phyloP scores from a whole-genome alignment of 768 basidiomycete species.

The Tricholomella constricta region DNA sequence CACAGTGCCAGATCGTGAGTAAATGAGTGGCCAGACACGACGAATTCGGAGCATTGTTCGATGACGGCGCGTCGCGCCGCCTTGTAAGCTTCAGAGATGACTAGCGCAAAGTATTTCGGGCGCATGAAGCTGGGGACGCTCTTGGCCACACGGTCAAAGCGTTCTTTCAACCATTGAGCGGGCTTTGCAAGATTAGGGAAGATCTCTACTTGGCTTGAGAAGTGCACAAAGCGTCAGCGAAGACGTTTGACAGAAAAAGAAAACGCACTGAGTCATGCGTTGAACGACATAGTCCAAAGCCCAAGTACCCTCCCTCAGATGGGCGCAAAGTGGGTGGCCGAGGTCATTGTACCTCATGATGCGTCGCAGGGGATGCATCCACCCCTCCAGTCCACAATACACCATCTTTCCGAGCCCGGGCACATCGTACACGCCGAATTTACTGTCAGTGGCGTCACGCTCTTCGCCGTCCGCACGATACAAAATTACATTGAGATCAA shows the following conservation, averaged over 20 bases:
- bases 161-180: constrained; percentile 82
- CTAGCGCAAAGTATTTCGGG: constrained; percentile 94
- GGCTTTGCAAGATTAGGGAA: constrained; percentile 73
- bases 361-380: constrained; percentile 87
- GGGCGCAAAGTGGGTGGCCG: constrained; percentile 87
- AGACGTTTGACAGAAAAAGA: background rate
- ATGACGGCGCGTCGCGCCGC: constrained; percentile 80
- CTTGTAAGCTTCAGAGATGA: constrained; percentile 91
- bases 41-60: constrained; percentile 88
- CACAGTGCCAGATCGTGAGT: constrained; percentile 89
- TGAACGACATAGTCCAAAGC: constrained; percentile 84
- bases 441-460: constrained; percentile 79
- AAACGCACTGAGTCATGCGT: constrained; percentile 68
- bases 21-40: constrained; percentile 82
- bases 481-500: constrained; percentile 89
- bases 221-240: constrained; percentile 9
- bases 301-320: constrained; percentile 89
- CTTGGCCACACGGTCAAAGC: constrained; percentile 80
- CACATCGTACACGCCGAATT: constrained; percentile 81
- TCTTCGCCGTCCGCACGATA: constrained; percentile 92
- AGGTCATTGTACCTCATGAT: constrained; percentile 92
- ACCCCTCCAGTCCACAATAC: constrained; percentile 96
- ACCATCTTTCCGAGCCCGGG: constrained; percentile 73
- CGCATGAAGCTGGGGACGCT: constrained; percentile 84
- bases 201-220: constrained; percentile 51